Evolutionary conservation across 768 basidiomycete genomes (phyloP), one percentile per base, ranked within the genome.

Genomic region (Sarcomyxa edulis): DNA sequence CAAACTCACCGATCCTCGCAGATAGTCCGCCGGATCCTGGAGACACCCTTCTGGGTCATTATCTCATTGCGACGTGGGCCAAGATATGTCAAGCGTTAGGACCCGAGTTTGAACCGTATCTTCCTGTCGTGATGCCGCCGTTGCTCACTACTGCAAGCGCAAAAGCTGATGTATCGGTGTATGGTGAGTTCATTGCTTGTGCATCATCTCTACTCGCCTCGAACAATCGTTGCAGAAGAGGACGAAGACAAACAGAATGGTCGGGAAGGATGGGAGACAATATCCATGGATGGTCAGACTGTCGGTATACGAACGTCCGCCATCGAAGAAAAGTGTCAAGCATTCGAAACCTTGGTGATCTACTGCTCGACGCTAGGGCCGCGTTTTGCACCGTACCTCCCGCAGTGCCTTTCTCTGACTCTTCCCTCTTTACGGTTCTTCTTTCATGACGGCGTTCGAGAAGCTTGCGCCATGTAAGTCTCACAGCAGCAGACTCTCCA

Each of bases 11-110:
- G 10, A 34, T 39, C 21, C n/a, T 14, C 39, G 12, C 50, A 83
- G 84, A 86, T 51, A 72, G 68, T 28, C 81, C 85, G 0, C 58
- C 68, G 0, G 87, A 90, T 46, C 74, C 81, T 1, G 68, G 72
- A 8, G 88, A 93, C 50, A 78, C 83, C 0, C 79, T 88, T 47
- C 56, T 83, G 2, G 68, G 68, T 0, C 81, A 84, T 40, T 91
- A 89, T 53, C 68, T 92, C 19, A 88, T 89, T 33, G 76, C 81
- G 29, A 93, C 89, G 0, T 94, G 89, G 89, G 84, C 86, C 2
- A 92, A 88, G 51, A 72, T 94, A 1, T 91, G 87, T 53, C 88
- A 90, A 46, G 86, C 87, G 0, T 72, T 94, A 51, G 84, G 84
- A 0, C 66, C 74, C 8, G 85, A 92, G 51, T 95, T 94, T 44